Percentiles rank a stretch among this genome's conserved stretches.
Conservation (phyloP, 257 asterid genomes). For the Solanum verrucosum region DNA sequence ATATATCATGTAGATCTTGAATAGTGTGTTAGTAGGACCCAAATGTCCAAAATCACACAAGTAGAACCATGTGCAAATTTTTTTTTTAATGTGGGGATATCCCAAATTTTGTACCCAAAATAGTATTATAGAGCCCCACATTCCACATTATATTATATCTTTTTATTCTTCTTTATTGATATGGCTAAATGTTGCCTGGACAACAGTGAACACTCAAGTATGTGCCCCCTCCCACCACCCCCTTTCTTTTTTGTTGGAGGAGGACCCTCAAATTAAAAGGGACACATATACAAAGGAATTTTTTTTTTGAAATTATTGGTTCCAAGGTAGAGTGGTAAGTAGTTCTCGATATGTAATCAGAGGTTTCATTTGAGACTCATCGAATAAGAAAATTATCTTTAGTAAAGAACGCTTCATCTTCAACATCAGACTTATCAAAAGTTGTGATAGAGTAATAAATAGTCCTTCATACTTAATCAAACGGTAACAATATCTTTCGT, state of each 20-base stretch:
- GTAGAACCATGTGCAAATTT: constrained; percentile 21
- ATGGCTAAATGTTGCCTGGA: constrained; percentile 19
- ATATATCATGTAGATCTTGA: constrained; percentile 11
- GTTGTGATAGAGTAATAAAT: neutral
- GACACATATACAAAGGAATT: neutral
- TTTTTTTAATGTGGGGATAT: constrained; percentile 14
- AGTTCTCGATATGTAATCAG: neutral
- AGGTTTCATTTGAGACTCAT: too few species aligned
- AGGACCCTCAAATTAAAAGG: neutral
- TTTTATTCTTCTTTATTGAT: constrained; percentile 8
- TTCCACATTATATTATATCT: constrained; percentile 10
- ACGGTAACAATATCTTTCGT: fast-evolving
- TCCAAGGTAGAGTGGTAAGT: neutral
- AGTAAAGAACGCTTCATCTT: neutral
- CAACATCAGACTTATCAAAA: neutral
- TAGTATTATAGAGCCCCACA: constrained; percentile 14
- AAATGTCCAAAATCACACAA: constrained; percentile 29
- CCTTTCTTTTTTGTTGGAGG: constrained; percentile 4
- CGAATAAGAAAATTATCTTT: too few species aligned
- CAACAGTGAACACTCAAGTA: constrained; percentile 22
- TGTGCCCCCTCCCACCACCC: neutral
- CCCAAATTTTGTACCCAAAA: constrained; percentile 15
- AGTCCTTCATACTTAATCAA: neutral
- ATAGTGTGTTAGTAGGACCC: constrained; percentile 8
- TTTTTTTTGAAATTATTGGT: constrained; percentile 12